Evolutionary conservation across 164 flowering plant species (phyloP).

Genomic region (Akebia trifoliata): DNA sequence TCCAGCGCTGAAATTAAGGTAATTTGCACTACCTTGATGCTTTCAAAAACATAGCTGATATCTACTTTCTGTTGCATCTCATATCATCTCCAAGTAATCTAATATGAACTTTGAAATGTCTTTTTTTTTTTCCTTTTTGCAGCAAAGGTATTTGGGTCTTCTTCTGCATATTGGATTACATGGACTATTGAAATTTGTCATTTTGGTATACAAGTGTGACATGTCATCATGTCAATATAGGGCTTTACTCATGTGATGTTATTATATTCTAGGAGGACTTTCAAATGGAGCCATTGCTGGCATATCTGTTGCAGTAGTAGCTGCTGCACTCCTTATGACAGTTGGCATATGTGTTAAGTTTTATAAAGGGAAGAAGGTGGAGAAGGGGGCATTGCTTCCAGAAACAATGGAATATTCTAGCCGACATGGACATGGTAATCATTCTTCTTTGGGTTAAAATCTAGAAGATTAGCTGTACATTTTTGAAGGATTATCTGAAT

Average conservation of each 20-base stretch:
- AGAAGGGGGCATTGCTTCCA: constrained; percentile 19
- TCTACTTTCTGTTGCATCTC: too few relatives aligned
- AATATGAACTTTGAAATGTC: constrained; percentile 13
- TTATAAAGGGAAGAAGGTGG: constrained; percentile 35
- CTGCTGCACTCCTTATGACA: constrained; percentile 25
- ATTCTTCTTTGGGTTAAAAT: neutral
- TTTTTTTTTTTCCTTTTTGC: constrained; percentile 36
- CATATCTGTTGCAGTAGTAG: constrained; percentile 33
- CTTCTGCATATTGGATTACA: neutral
- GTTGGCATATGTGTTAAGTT: constrained; percentile 22
- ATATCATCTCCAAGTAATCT: neutral
- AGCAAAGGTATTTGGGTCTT: constrained; percentile 44
- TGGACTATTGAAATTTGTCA: neutral
- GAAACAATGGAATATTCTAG: constrained; percentile 11
- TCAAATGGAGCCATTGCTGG: constrained; percentile 43
- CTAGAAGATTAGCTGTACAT: too few relatives aligned
- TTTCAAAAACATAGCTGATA: too few relatives aligned
- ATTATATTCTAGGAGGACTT: constrained; percentile 33
- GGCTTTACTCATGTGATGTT: constrained; percentile 13
- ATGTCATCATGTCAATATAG: neutral
- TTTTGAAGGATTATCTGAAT: neutral
- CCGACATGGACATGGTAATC: constrained; percentile 24
- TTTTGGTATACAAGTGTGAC: neutral
- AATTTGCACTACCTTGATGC: neutral
- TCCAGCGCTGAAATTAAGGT: constrained; percentile 39